Conservation (phyloP, 805 yeast species). For the Kurtzmaniella fragi region DNA sequence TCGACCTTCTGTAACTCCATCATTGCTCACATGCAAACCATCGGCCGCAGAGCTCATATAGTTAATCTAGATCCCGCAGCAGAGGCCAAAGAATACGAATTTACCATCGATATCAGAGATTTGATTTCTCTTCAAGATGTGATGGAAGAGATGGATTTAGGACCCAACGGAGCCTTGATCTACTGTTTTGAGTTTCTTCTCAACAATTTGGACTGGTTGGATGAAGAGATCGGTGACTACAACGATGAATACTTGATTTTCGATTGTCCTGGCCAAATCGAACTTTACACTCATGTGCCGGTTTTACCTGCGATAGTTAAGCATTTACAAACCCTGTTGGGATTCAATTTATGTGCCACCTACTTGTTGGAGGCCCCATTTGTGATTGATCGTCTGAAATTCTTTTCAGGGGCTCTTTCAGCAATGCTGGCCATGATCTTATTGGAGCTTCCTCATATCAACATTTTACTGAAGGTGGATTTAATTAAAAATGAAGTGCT, state of each 20-base stretch:
- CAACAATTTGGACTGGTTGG: conserved; percentile 93
- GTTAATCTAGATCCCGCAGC: conserved; percentile 98
- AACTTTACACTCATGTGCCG: conserved; percentile 90
- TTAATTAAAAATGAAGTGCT: conserved; percentile 75
- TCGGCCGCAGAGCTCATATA: conserved; percentile 90
- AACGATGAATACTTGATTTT: conserved; percentile 91
- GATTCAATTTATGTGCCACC: conserved; percentile 87
- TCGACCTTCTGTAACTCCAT: conserved; percentile 89
- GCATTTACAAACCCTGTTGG: conserved; percentile 73
- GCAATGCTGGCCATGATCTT: conserved; percentile 99
- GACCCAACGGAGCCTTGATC: conserved; percentile 92
- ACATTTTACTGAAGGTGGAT: conserved; percentile 82
- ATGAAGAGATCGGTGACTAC: conserved; percentile 93
- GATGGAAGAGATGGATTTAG: conserved; percentile 88
- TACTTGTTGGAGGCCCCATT: conserved; percentile 93
- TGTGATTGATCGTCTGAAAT: conserved; percentile 83
- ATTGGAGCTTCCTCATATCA: conserved; percentile 91
- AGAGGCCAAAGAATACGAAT: conserved; percentile 85
- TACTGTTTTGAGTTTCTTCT: conserved; percentile 91
- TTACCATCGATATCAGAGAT: conserved; percentile 88
- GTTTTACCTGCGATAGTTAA: conserved; percentile 84
- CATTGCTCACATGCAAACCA: conserved; percentile 79
- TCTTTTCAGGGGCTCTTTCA: conserved; percentile 89
- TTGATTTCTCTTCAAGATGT: conserved; percentile 88
- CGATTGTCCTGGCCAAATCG: conserved; percentile 98